Evolutionary conservation across 192 early-diverging fungal genomes (phyloP), one percentile per base, ranked within the genome.

Genomic region (Hyaloraphidium curvatum): DNA sequence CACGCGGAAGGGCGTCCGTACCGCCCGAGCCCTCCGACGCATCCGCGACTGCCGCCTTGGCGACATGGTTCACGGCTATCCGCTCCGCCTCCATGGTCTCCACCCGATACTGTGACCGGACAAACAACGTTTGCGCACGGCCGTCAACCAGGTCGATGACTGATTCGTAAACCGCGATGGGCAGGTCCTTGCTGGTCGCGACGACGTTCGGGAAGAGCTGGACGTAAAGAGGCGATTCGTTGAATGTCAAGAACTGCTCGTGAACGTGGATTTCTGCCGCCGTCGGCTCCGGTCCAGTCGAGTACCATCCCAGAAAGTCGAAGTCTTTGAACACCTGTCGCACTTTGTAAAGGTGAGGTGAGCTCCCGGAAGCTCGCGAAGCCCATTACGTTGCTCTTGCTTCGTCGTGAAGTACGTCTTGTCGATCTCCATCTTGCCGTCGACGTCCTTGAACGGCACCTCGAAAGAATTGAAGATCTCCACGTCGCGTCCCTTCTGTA

Each of bases 391-490:
- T 57, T 90, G 86, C 50, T 88, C 83, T 56, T 75, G 79, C 57
- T 87, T 86, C 28, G 65, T 71, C 14, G 64, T 33, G 62, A 90
- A 76, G 57, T 78, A 88, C 2, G 58, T 68, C 0, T 68, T 71
- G 50, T 83, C 67, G 9, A 86, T 67, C 26, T 56, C 55, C n/a
- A 73, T 63, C 2, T 63, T 56, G n/a, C 61, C 70, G 23, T 62
- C 62, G 9, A 59, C 63, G 3, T 62, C 63, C 7, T 50, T 13
- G 31, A 30, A 54, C 31, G 73, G 74, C 17, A 90, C 62, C 51
- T 88, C 85, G 59, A 76, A 90, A 0, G 87, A 90, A 68, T 86
- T 83, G 56, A 86, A 73, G 50, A 90, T 78, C 55, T 90, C 87
- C 40, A 90, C 78, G 51, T 82, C 77, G 30, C 87, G 77, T 23